Evolutionary conservation across 306 rosid genomes (phyloP).

Genomic region (Rubus parviflorus): DNA sequence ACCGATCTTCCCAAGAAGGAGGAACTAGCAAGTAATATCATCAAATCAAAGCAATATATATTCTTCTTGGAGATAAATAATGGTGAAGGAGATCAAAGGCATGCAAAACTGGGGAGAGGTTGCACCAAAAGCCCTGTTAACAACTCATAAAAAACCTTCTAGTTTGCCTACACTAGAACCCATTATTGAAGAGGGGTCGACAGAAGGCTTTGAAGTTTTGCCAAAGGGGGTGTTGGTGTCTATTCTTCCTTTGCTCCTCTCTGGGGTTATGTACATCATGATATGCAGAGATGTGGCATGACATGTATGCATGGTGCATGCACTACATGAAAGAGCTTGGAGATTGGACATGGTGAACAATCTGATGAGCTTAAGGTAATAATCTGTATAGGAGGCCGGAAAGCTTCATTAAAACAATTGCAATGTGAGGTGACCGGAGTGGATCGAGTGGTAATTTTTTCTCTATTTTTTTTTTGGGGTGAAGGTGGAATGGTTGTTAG

Average conservation of each 20-base stretch:
- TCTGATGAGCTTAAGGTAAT: neutral
- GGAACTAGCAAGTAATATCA: constrained; percentile 9
- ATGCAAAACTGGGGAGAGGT: constrained; percentile 48
- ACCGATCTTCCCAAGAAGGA: neutral
- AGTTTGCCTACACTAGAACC: constrained; percentile 51
- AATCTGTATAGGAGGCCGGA: neutral
- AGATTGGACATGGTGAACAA: neutral
- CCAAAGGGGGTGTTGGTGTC: constrained; percentile 17
- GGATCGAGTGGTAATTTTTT: neutral
- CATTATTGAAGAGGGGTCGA: constrained; percentile 58
- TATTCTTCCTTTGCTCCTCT: constrained; percentile 28
- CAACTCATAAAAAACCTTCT: constrained; percentile 29
- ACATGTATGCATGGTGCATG: constrained; percentile 1
- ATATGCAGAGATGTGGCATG: neutral
- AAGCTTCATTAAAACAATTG: neutral
- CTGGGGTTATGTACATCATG: constrained; percentile 13
- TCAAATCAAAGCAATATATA: neutral
- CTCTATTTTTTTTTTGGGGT: neutral
- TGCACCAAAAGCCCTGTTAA: constrained; percentile 47
- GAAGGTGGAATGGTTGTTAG: neutral
- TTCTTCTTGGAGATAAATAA: constrained; percentile 9
- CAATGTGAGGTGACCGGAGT: neutral
- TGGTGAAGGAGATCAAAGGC: constrained; percentile 43
- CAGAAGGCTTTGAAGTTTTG: constrained; percentile 4
- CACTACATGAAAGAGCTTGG: neutral